Base-by-base conservation (phyloP, 2,329 filamentous ascomycete genomes). In the Colletotrichum ledebouriae region DNA sequence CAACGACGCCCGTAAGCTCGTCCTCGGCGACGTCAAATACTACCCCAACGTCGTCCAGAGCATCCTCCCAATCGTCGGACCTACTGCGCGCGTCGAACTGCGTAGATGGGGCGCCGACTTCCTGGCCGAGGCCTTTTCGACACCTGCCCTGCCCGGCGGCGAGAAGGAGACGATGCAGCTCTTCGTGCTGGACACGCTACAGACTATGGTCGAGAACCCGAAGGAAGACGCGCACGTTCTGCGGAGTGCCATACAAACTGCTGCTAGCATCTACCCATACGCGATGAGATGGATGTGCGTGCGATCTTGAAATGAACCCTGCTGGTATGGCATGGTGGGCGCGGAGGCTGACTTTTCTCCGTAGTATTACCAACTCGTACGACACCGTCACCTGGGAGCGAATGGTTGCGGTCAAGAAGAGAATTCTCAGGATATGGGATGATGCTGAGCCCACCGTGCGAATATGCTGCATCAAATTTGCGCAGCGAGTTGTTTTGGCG, bases 61-160 rank as follows among this genome's bases (percentile, higher is more conserved):
- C 55, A 94, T 98, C 71, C 84, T 98, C n/a, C 94, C 94, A 63
- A 94, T 98, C 75, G 92, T 98, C 79, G 90, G 91, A 69, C 88
- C 92, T 59, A 85, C 86, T 72, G 87, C 93, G 71, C 87, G 89
- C 70, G 81, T 97, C 64, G 93, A 97, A 80, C 84, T 98, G 75
- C 92, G 94, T 80, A 86, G 94, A 91, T 99, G 96, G 96, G 96
- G 95, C 29, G 91, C 94, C 71, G 94, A 98, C 70, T 99, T 99
- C 77, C 85, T 99, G 49, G 94, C 95, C 64, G 96, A 99, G 83
- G 94, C 94, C 2, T 98, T 99, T 81, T 92, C 96, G 65, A 97
- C 93, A 69, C 96, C 97, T n/a, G 89, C 92, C 22, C 85, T 98
- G 74, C 84, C 90, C 20, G 84, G 88, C 67, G 86, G 90, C 59